phyloP scores from a whole-genome alignment of 2,329 filamentous ascomycete genomes.

The Pseudogymnoascus sp. region DNA sequence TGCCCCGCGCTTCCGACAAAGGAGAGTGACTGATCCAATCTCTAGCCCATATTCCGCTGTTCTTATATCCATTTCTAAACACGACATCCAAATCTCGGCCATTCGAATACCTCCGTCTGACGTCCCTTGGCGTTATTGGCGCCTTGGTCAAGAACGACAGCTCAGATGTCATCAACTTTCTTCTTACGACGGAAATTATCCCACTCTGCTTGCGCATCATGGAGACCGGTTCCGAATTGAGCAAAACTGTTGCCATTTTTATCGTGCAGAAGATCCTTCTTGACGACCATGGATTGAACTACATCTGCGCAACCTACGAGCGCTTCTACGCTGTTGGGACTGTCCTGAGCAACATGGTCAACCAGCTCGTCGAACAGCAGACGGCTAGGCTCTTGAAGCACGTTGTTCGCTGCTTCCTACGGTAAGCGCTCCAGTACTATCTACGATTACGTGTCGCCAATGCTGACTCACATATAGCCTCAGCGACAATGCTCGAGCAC shows the following conservation, averaged over 20 bases:
- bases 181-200: constrained; percentile 96
- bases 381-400: constrained; percentile 94
- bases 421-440: constrained; percentile 45
- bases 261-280: constrained; percentile 98
- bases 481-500: constrained; percentile 90
- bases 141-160: constrained; percentile 98
- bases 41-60: constrained; percentile 89
- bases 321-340: constrained; percentile 97
- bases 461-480: constrained; percentile 47
- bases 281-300: constrained; percentile 92
- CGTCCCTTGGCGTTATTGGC: constrained; percentile 91
- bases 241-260: constrained; percentile 98
- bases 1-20: background rate
- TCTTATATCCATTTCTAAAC: constrained; percentile 96
- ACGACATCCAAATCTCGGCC: constrained; percentile 96
- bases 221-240: constrained; percentile 96
- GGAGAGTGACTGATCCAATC: background rate
- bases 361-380: constrained; percentile 93
- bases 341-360: constrained; percentile 97
- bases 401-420: constrained; percentile 91
- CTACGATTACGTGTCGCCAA: background rate
- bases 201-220: constrained; percentile 95
- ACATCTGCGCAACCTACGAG: constrained; percentile 98
- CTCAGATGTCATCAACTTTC: constrained; percentile 96
- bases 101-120: constrained; percentile 94